phyloP scores from a whole-genome alignment of 441 rosid genomes.

The Isatis lusitanica region DNA sequence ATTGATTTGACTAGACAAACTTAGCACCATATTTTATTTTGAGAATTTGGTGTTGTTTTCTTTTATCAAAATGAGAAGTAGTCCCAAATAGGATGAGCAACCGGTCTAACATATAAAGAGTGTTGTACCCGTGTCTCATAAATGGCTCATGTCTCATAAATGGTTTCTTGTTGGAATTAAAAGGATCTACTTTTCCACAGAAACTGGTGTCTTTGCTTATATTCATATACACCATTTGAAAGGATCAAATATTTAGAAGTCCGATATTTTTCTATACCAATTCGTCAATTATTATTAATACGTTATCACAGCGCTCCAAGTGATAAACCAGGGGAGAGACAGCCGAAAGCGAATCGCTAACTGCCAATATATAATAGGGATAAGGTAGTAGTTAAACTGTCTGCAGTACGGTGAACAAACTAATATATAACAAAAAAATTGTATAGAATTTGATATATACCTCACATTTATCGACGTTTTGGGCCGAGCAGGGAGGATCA shows the following conservation, averaged over 20 bases:
- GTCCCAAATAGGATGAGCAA: neutral
- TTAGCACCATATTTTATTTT: too few species aligned
- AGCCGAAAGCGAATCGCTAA: constrained; percentile 15
- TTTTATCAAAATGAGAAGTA: neutral
- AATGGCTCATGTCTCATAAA: neutral
- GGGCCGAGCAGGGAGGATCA: neutral
- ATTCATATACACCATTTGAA: neutral
- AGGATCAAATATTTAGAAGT: neutral
- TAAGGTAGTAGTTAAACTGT: neutral
- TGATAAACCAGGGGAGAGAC: neutral
- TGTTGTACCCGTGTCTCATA: neutral
- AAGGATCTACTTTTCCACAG: neutral
- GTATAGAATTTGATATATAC: neutral
- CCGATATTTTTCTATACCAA: neutral
- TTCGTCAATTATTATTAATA: neutral
- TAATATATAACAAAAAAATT: neutral
- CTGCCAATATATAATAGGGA: neutral
- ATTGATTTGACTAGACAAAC: too few species aligned
- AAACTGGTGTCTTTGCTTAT: neutral
- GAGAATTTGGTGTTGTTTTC: too few species aligned
- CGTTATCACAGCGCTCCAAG: constrained; percentile 19
- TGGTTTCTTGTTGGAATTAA: neutral
- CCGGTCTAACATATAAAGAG: neutral
- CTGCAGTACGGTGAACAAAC: neutral
- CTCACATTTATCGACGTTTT: neutral